These are phyloP conservation scores for Drosera spatulata DNA, from an alignment of 179 eudicot species.

Conservation along the genomic window DNA sequence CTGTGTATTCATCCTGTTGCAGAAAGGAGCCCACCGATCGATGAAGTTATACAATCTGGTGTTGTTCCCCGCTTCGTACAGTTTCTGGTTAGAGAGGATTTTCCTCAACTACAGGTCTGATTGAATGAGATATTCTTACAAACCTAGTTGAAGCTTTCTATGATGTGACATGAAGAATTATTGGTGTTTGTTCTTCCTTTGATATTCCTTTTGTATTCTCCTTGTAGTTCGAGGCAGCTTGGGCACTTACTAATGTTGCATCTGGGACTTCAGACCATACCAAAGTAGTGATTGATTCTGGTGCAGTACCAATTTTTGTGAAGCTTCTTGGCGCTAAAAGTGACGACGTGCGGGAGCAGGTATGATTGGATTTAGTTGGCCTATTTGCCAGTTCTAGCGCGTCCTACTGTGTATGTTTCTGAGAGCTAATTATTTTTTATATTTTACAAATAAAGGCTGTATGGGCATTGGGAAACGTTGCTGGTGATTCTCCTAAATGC, in stretches of 20 bases:
- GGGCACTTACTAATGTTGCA: slow-evolving; percentile 84
- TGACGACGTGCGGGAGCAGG: slow-evolving; percentile 91
- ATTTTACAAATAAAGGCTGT: slow-evolving; percentile 31
- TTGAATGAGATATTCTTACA: too few species aligned
- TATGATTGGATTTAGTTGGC: slow-evolving; percentile 3
- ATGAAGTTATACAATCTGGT: slow-evolving; percentile 76
- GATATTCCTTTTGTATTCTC: not conserved
- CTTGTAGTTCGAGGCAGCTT: slow-evolving; percentile 1
- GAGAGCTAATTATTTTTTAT: not conserved
- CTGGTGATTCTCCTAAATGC: slow-evolving; percentile 52
- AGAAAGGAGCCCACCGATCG: slow-evolving; percentile 88
- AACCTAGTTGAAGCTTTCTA: not conserved
- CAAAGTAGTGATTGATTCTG: slow-evolving; percentile 66
- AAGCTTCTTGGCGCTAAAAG: slow-evolving; percentile 74
- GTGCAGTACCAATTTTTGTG: slow-evolving; percentile 13
- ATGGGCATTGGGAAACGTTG: slow-evolving; percentile 56
- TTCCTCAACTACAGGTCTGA: slow-evolving; percentile 81
- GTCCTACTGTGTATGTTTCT: not conserved
- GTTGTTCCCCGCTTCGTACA: slow-evolving; percentile 80
- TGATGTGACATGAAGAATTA: not conserved
- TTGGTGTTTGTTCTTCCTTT: not conserved
- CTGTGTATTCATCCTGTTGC: slow-evolving; percentile 2
- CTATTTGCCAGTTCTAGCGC: not conserved
- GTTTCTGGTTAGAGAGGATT: slow-evolving; percentile 64
- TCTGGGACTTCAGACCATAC: slow-evolving; percentile 86